Percentiles rank a stretch among this genome's conserved stretches.
phyloP scores from a whole-genome alignment of 371 early-diverging fungal species.

The Mucor sp. region DNA sequence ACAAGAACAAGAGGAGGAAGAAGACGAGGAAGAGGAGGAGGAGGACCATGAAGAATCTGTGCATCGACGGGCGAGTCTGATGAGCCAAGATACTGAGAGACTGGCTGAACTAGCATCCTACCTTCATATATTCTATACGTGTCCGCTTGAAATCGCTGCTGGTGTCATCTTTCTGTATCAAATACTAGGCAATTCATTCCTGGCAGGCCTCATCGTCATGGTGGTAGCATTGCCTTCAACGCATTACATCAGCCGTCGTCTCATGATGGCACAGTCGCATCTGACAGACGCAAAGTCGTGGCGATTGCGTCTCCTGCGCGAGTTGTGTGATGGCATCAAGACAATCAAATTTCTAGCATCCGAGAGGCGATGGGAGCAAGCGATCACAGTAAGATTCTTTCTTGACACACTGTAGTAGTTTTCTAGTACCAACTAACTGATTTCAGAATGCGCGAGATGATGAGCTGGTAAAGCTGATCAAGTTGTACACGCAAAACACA shows the following conservation, averaged over 20 bases:
- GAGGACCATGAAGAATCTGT: constrained; percentile 40
- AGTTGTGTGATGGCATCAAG: constrained; percentile 70
- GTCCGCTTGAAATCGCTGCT: constrained; percentile 63
- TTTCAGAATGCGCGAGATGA: constrained; percentile 55
- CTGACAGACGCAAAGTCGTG: constrained; percentile 62
- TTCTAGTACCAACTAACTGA: not conserved
- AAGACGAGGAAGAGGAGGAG: constrained; percentile 19
- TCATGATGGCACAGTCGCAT: constrained; percentile 52
- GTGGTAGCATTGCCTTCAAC: constrained; percentile 65
- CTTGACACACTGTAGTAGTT: not conserved
- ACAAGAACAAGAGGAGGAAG: constrained; percentile 13
- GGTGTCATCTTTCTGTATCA: constrained; percentile 67
- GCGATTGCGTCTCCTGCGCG: constrained; percentile 62
- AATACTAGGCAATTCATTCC: constrained; percentile 66
- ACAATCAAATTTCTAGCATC: constrained; percentile 79
- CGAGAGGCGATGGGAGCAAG: constrained; percentile 70
- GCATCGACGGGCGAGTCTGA: constrained; percentile 70
- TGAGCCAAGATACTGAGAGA: constrained; percentile 80
- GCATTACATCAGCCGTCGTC: constrained; percentile 52
- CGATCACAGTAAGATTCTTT: constrained; percentile 40
- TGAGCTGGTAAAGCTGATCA: constrained; percentile 59
- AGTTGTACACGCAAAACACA: constrained; percentile 58
- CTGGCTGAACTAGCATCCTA: constrained; percentile 63
- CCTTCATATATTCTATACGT: constrained; percentile 61
- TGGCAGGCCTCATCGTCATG: constrained; percentile 68